Evolutionary conservation across 371 early-diverging fungal species (phyloP).

Genomic region (Ecytonucleospora hepatopenaei): DNA sequence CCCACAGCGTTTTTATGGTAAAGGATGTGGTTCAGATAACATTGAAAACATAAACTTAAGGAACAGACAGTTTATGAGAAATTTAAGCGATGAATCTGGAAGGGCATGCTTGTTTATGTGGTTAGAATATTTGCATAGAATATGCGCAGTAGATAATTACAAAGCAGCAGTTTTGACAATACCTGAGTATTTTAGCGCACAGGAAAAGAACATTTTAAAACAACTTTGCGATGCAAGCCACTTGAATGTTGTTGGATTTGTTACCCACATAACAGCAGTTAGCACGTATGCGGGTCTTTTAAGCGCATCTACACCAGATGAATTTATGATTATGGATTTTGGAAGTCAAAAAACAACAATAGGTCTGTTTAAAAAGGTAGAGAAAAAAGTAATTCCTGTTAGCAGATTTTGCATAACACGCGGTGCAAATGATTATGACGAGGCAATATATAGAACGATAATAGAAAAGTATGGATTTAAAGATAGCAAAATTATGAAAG

Average conservation of each 20-base stretch:
- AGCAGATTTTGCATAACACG: constrained; percentile 18
- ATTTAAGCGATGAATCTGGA: constrained; percentile 7
- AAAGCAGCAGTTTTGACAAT: constrained; percentile 20
- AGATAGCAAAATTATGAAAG: constrained; percentile 19
- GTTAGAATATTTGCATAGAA: constrained; percentile 37
- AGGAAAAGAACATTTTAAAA: constrained; percentile 26
- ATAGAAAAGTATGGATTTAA: constrained; percentile 31
- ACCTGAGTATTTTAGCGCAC: constrained; percentile 36
- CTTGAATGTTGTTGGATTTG: constrained; percentile 28
- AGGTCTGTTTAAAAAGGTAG: constrained; percentile 33
- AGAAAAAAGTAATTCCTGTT: constrained; percentile 23
- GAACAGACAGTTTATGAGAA: constrained; percentile 23
- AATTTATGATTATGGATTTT: constrained; percentile 48
- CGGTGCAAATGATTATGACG: constrained; percentile 48
- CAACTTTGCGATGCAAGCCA: constrained; percentile 8
- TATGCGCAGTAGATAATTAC: constrained; percentile 18
- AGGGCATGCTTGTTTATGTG: constrained; percentile 32
- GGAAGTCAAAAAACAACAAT: constrained; percentile 38
- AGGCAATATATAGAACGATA: constrained; percentile 23
- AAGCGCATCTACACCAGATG: constrained; percentile 7
- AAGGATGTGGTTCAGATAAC: constrained; percentile 29
- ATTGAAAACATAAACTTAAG: constrained; percentile 16
- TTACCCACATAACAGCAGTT: constrained; percentile 32
- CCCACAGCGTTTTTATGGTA: constrained; percentile 44
- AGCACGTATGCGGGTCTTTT: constrained; percentile 33